phyloP scores from a whole-genome alignment of 1,284 basidiomycete genomes.

The Ganoderma lingzhi region DNA sequence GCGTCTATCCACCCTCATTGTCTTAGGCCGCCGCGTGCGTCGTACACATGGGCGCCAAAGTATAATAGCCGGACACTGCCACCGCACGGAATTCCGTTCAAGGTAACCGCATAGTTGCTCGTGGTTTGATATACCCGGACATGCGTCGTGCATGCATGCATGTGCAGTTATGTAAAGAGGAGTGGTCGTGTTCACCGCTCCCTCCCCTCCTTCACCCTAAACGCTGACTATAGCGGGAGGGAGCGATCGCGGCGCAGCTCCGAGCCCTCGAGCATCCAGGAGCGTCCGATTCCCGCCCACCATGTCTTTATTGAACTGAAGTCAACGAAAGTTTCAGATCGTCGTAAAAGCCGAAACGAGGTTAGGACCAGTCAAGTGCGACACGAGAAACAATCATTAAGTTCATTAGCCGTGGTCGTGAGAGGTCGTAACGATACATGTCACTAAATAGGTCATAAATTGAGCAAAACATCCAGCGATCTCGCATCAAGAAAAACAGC shows the following conservation, averaged over 20 bases:
- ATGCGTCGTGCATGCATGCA: no score
- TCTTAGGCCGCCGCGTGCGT: neutral
- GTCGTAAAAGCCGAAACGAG: neutral
- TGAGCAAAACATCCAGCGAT: slow-evolving; percentile 5
- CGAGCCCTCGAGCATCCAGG: no score
- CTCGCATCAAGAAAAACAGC: neutral
- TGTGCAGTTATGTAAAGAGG: no score
- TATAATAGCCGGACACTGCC: neutral
- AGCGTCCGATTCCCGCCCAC: no score
- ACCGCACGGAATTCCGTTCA: neutral
- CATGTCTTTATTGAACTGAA: no score
- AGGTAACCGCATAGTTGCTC: neutral
- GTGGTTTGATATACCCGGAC: no score
- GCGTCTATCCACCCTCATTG: slow-evolving; percentile 7
- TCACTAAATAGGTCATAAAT: slow-evolving; percentile 29
- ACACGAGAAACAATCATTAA: neutral
- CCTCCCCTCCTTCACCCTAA: no score
- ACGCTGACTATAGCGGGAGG: no score
- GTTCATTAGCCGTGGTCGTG: slow-evolving; percentile 22
- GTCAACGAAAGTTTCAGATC: no score
- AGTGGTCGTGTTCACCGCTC: no score
- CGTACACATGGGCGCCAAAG: neutral
- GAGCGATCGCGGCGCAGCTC: no score
- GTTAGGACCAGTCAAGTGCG: neutral
- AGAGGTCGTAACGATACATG: slow-evolving; percentile 19